Conservation (phyloP, 768 basidiomycete species). For the Xanthoconium stramineum region DNA sequence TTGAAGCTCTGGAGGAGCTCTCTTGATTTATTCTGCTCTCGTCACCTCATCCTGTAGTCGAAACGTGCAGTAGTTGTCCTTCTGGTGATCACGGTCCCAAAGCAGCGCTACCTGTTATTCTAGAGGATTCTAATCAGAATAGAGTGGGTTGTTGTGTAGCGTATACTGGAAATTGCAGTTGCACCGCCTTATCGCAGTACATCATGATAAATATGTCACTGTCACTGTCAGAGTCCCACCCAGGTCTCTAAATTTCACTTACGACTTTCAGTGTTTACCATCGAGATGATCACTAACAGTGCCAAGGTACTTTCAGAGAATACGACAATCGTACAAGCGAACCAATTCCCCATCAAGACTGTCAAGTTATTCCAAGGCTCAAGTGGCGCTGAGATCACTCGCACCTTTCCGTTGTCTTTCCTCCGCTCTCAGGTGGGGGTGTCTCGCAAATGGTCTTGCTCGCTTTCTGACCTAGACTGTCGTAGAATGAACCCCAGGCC, state of each 20-base stretch:
- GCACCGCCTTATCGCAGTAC: neutral
- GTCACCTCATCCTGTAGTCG: slow-evolving; percentile 6
- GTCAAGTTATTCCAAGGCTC: slow-evolving; percentile 18
- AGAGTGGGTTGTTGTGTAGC: neutral
- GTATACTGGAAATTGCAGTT: neutral
- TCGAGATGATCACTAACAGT: slow-evolving; percentile 1
- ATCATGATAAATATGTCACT: no score
- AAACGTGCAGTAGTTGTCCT: neutral
- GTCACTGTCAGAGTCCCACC: no score
- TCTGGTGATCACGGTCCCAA: neutral
- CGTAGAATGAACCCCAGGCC: slow-evolving; percentile 13
- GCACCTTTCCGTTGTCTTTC: slow-evolving; percentile 17
- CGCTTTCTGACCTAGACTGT: neutral
- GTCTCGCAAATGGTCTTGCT: no score
- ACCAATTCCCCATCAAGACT: slow-evolving; percentile 14
- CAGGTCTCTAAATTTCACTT: neutral
- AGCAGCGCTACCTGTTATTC: neutral
- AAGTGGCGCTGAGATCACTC: slow-evolving; percentile 15
- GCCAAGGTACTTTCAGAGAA: neutral
- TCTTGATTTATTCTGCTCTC: slow-evolving; percentile 15
- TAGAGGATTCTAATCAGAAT: neutral
- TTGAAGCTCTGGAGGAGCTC: slow-evolving; percentile 46
- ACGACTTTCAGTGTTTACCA: neutral
- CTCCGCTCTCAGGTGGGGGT: slow-evolving; percentile 5
- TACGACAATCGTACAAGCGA: slow-evolving; percentile 7